These are phyloP conservation scores for Pisolithus sp. DNA, from an alignment of 768 basidiomycete species.

Conservation along the genomic window DNA sequence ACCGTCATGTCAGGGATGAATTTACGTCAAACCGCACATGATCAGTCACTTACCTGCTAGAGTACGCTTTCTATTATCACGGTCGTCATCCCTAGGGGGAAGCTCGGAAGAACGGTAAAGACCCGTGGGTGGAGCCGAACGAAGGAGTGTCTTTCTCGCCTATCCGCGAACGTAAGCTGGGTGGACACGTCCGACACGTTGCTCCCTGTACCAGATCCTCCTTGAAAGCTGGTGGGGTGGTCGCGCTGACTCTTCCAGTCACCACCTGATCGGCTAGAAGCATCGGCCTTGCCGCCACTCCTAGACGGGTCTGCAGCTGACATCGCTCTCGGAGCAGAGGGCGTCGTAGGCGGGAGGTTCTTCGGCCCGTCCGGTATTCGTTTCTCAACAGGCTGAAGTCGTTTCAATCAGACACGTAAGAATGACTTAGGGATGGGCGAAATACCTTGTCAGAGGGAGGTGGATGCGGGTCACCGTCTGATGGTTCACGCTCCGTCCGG, in stretches of 20 bases:
- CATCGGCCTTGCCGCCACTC: constrained; percentile 34
- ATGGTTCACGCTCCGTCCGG: constrained; percentile 53
- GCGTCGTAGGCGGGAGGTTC: constrained; percentile 49
- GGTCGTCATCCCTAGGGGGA: constrained; percentile 53
- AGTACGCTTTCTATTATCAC: constrained; percentile 64
- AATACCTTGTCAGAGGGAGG: constrained; percentile 59
- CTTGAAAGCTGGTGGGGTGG: constrained; percentile 17
- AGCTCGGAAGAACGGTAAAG: constrained; percentile 40
- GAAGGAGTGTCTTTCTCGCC: constrained; percentile 51
- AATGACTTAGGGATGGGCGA: not conserved
- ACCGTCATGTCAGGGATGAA: constrained; percentile 4
- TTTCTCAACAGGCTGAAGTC: constrained; percentile 44
- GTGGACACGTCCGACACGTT: constrained; percentile 19
- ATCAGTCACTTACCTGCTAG: constrained; percentile 48
- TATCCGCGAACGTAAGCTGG: constrained; percentile 51
- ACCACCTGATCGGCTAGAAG: constrained; percentile 35
- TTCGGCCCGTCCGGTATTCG: constrained; percentile 52
- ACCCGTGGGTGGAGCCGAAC: constrained; percentile 31
- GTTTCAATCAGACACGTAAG: constrained; percentile 4
- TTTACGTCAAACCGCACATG: not conserved
- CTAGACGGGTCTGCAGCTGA: constrained; percentile 41
- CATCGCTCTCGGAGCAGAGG: constrained; percentile 71
- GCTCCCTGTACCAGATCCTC: constrained; percentile 11
- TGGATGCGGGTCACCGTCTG: constrained; percentile 44
- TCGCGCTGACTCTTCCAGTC: constrained; percentile 44